A percentile compares a stretch with the other conserved stretches of the same genome.
phyloP scores from a whole-genome alignment of 208 protist species.

The Acanthamoeba royreba region DNA sequence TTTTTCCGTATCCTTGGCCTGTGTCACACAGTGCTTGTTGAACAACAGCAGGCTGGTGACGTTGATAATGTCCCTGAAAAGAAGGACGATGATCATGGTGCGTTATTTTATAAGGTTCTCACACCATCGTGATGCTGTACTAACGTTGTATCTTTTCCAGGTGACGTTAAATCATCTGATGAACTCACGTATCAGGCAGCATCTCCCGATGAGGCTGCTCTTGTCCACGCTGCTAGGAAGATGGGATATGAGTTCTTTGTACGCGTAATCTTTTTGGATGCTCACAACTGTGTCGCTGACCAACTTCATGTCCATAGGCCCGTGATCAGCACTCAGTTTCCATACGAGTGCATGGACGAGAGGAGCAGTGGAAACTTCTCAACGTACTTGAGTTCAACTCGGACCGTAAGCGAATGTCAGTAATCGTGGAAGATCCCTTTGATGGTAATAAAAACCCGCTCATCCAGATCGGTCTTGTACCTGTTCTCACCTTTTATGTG shows the following conservation, averaged over 20 bases:
- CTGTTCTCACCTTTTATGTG: background rate
- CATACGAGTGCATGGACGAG: constrained; percentile 25
- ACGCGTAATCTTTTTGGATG: background rate
- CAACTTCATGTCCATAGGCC: background rate
- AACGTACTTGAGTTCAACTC: constrained; percentile 79
- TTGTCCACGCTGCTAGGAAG: constrained; percentile 70
- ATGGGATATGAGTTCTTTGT: constrained; percentile 66
- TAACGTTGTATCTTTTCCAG: too few species aligned
- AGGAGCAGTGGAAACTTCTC: constrained; percentile 59
- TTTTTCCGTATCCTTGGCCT: constrained; percentile 24
- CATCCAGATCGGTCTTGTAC: background rate
- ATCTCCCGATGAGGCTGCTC: constrained; percentile 78
- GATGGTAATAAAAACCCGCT: background rate
- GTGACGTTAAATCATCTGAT: too few species aligned
- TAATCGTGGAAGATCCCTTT: constrained; percentile 55
- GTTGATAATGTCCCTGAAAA: background rate
- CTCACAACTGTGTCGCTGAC: background rate
- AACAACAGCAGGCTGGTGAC: background rate
- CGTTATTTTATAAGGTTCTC: too few species aligned
- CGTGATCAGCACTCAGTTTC: background rate
- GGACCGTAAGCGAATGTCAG: constrained; percentile 75
- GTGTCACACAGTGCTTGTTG: constrained; percentile 25
- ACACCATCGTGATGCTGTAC: too few species aligned
- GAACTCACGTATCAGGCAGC: constrained; percentile 65
- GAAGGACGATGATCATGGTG: background rate